Base-by-base conservation (phyloP, 306 rosid species). In the Hippophae rhamnoides region DNA sequence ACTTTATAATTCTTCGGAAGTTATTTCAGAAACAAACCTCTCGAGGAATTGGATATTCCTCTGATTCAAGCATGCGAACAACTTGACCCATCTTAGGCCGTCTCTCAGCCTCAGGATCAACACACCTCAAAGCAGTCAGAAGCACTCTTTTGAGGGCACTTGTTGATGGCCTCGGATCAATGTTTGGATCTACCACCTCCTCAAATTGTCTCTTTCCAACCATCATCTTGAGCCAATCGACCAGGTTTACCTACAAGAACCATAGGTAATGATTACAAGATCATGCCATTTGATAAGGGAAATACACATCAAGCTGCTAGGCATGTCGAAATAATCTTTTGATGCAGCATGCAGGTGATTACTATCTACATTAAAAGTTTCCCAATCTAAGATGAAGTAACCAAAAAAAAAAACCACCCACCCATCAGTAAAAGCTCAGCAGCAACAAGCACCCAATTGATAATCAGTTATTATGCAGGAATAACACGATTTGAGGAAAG, bases 151-250 rank as follows among this genome's bases (percentile, higher is more conserved):
- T 89, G 65, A 89, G 89, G 72, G 86, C 86, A 62, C 97, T 89
- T 69, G 87, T 84, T 3, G 97, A 82, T 54, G 97, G 97, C 61
- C 82, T 80, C 52, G 86, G 71, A 67, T 86, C 97, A 52, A 89
- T 82, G 64, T 84, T 84, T 57, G 97, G 97, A 62, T 89, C 97
- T 50, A 89, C 89, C 60, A 89, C 93, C 84, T 86, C 97, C 65
- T 86, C 97, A 8, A 93, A 83, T 11, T 81, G 95, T 75, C 85
- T 82, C 68, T 71, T 82, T 62, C 95, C 95, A 42, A 90, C 94
- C 97, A 90, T 90, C 94, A 82, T 70, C 74, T 90, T 90, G 41
- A 90, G 84, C 97, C 97, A 90, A 63, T 90, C 97, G 6, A 90
- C 94, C 74, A 90, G 77, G 68, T 90, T 90, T 41, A 90, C 97